Conservation (phyloP, 169 alveolate genomes). For the Eimeria sp. region DNA sequence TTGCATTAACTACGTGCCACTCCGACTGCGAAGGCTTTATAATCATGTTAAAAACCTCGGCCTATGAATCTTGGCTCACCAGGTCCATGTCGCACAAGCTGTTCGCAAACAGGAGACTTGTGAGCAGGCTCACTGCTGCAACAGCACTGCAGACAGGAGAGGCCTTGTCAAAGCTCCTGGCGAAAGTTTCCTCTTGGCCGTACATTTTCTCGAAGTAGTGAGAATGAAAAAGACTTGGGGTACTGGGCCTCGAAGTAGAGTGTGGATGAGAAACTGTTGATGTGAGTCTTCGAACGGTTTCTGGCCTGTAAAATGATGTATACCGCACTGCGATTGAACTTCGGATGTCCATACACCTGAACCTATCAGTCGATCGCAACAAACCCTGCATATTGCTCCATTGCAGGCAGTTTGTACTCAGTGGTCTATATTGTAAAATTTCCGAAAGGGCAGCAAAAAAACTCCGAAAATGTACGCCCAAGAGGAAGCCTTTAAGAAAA, state of each 20-base stretch:
- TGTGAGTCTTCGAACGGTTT: conserved; percentile 60
- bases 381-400: neutral
- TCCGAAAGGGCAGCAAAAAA: neutral
- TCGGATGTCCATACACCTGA: conserved; percentile 67
- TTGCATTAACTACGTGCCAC: conserved; percentile 64
- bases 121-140: conserved; percentile 75
- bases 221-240: conserved; percentile 16
- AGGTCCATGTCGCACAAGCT: conserved; percentile 78
- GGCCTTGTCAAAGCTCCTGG: conserved; percentile 67
- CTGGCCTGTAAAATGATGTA: conserved; percentile 26
- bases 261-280: conserved; percentile 68
- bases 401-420: neutral
- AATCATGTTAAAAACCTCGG: neutral
- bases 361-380: neutral
- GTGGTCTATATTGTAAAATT: conserved; percentile 21
- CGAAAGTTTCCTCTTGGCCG: conserved; percentile 73
- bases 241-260: conserved; percentile 48
- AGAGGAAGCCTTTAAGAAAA: conserved; percentile 73
- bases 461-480: conserved; percentile 66
- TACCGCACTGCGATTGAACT: neutral
- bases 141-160: conserved; percentile 55
- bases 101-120: conserved; percentile 70
- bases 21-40: conserved; percentile 1
- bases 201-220: conserved; percentile 49
- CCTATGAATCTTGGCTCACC: conserved; percentile 11